Conservation (phyloP, 1,284 basidiomycete genomes). For the Pholiota adiposa region DNA sequence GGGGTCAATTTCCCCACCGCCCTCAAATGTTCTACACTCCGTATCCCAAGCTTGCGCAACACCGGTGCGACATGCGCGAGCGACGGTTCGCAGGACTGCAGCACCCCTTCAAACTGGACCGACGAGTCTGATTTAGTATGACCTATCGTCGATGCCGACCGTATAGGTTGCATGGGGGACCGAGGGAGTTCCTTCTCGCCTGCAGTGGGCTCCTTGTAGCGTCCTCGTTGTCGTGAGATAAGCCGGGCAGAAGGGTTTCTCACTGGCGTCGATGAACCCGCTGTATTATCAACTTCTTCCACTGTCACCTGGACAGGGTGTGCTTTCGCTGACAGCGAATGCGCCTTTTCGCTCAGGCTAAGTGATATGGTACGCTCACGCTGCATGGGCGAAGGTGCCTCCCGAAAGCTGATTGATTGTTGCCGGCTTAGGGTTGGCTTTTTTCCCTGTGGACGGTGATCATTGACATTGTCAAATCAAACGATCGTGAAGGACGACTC, state of each 20-base stretch:
- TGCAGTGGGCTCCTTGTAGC: constrained; percentile 25
- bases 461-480: not conserved
- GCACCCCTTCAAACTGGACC: constrained; percentile 18
- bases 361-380: constrained; percentile 22
- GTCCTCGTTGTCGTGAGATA: constrained; percentile 4
- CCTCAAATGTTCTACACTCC: constrained; percentile 58
- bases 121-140: constrained; percentile 35
- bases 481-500: not conserved
- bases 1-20: constrained; percentile 63
- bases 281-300: constrained; percentile 8
- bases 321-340: constrained; percentile 1
- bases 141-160: constrained; percentile 42
- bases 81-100: constrained; percentile 24
- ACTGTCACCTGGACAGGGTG: constrained; percentile 1
- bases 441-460: not conserved
- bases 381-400: not conserved
- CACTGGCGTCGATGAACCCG: not conserved
- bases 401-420: not conserved
- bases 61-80: constrained; percentile 55
- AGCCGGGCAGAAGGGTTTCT: not conserved
- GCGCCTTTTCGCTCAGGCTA: constrained; percentile 23
- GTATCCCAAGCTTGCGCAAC: constrained; percentile 59
- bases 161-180: constrained; percentile 36
- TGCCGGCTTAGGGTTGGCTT: not conserved
- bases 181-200: constrained; percentile 23